A percentile compares a stretch with the other conserved stretches of the same genome.
Conservation (phyloP, 192 early-diverging fungal species). For the Dispira simplex region DNA sequence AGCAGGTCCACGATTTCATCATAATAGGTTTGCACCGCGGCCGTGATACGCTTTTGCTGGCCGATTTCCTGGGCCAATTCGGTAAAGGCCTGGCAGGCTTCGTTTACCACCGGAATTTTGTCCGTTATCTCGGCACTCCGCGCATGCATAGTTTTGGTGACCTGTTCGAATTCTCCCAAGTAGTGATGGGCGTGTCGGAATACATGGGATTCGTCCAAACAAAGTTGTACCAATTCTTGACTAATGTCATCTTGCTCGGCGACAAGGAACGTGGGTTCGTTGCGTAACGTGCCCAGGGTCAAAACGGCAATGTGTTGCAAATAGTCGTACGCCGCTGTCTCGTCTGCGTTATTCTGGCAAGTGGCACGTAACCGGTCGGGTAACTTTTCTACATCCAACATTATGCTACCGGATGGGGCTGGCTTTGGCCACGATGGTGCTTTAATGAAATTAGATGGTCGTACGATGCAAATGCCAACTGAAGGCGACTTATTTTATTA, state of each 20-base stretch:
- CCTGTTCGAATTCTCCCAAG: background rate
- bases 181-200: constrained; percentile 6
- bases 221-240: constrained; percentile 8
- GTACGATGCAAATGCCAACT: too few species aligned
- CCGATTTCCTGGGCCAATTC: background rate
- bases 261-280: constrained; percentile 2
- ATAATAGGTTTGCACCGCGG: background rate
- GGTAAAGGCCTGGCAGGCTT: background rate
- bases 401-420: too few species aligned
- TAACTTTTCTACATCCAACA: too few species aligned
- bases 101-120: background rate
- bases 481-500: too few species aligned
- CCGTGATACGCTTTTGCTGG: background rate
- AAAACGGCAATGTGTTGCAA: background rate
- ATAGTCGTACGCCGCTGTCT: background rate
- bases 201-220: background rate
- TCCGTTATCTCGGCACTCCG: background rate
- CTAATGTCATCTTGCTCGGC: background rate
- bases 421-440: too few species aligned
- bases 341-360: too few species aligned
- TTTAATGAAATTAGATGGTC: too few species aligned
- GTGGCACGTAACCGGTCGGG: too few species aligned
- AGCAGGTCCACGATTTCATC: background rate
- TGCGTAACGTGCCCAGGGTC: background rate
- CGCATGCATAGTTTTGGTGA: background rate